These are phyloP conservation scores for Alternaria rosae DNA, from an alignment of 2,329 filamentous ascomycete genomes.

Conservation along the genomic window DNA sequence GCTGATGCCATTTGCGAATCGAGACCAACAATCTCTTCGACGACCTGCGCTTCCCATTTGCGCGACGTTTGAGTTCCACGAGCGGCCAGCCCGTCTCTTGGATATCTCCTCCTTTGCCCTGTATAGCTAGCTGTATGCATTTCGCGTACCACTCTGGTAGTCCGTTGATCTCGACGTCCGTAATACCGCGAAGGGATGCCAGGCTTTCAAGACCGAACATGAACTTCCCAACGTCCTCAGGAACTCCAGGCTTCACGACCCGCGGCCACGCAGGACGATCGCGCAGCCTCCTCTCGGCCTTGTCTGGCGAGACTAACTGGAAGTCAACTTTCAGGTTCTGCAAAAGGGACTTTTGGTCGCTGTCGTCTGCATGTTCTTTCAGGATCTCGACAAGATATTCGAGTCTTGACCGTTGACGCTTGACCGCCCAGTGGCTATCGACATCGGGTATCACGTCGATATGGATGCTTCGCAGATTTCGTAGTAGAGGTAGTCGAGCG, in stretches of 20 bases:
- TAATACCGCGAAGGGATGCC: slow-evolving; percentile 23
- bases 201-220: slow-evolving; percentile 32
- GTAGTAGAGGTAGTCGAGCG: slow-evolving; percentile 21
- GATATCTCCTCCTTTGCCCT: slow-evolving; percentile 28
- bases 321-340: slow-evolving; percentile 14
- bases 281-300: not conserved
- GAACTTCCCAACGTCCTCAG: slow-evolving; percentile 2
- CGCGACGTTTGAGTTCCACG: slow-evolving; percentile 11
- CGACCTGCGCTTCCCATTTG: not conserved
- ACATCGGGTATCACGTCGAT: slow-evolving; percentile 11
- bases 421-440: slow-evolving; percentile 15
- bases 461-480: slow-evolving; percentile 27
- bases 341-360: slow-evolving; percentile 23
- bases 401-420: slow-evolving; percentile 27
- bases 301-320: not conserved
- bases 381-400: slow-evolving; percentile 30
- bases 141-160: slow-evolving; percentile 28
- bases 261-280: not conserved
- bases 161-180: slow-evolving; percentile 20
- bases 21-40: slow-evolving; percentile 10
- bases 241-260: not conserved
- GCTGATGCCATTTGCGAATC: slow-evolving; percentile 28
- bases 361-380: slow-evolving; percentile 28
- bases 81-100: slow-evolving; percentile 26
- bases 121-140: slow-evolving; percentile 30